These are phyloP conservation scores for Eucalyptus erythrocorys DNA, from an alignment of 345 rosid genomes.

Conservation along the genomic window DNA sequence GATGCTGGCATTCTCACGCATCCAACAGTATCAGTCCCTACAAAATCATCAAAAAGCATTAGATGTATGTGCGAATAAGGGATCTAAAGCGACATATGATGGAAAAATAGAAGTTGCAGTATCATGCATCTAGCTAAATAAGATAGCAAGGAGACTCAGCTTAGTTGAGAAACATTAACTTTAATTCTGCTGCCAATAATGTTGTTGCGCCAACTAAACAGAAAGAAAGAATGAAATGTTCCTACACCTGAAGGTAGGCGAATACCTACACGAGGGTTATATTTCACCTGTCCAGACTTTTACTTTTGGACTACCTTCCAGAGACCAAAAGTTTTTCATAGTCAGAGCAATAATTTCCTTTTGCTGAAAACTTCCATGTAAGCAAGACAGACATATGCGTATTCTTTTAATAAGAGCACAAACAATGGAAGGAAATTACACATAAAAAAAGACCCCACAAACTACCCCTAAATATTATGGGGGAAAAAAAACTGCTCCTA, in stretches of 20 bases:
- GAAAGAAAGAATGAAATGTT: neutral
- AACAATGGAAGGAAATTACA: neutral
- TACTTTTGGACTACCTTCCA: neutral
- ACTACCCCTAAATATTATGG: neutral
- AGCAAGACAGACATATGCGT: neutral
- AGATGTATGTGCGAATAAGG: neutral
- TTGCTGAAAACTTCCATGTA: neutral
- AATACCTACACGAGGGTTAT: neutral
- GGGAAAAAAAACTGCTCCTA: neutral
- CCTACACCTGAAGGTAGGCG: neutral
- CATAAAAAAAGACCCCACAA: neutral
- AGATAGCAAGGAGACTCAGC: neutral
- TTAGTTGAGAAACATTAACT: neutral
- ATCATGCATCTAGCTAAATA: neutral
- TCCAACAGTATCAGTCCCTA: slow-evolving; percentile 81
- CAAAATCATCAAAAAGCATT: neutral
- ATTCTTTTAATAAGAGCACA: neutral
- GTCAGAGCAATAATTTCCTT: neutral
- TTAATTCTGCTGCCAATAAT: neutral
- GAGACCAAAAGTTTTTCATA: neutral
- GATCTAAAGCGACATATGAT: neutral
- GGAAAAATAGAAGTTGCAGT: neutral
- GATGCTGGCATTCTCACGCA: slow-evolving; percentile 75
- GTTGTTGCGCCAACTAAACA: neutral
- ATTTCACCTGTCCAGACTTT: neutral